phyloP scores from a whole-genome alignment of 345 rosid species.

The Gossypium rotundifolium region DNA sequence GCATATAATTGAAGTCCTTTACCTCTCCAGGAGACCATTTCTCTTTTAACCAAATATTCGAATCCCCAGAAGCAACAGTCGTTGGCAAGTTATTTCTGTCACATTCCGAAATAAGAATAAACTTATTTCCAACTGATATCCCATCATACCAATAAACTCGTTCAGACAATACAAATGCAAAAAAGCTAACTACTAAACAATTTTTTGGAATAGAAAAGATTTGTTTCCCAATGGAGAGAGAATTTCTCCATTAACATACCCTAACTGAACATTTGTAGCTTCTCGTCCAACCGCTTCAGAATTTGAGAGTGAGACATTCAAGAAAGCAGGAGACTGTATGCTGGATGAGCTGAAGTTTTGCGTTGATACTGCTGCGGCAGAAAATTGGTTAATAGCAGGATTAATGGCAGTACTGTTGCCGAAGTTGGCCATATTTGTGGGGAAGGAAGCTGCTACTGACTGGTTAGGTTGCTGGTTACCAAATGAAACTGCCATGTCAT shows the following conservation, averaged over 20 bases:
- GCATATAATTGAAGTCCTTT: constrained; percentile 4
- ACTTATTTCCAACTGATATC: neutral
- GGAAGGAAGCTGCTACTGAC: constrained; percentile 16
- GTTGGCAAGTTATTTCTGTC: constrained; percentile 38
- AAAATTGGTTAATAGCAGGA: constrained; percentile 17
- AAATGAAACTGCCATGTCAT: constrained; percentile 19
- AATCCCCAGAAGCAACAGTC: constrained; percentile 37
- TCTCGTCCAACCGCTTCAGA: constrained; percentile 20
- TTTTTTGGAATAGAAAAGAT: neutral
- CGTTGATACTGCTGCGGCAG: constrained; percentile 18
- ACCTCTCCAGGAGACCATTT: constrained; percentile 89
- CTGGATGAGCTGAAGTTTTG: constrained; percentile 17
- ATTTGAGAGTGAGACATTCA: constrained; percentile 13
- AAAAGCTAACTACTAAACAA: neutral
- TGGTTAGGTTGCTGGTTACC: constrained; percentile 25
- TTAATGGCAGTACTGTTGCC: constrained; percentile 15
- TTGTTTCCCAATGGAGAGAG: neutral
- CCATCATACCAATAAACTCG: neutral
- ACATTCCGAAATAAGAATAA: neutral
- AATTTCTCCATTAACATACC: constrained; percentile 25
- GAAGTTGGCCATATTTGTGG: constrained; percentile 18
- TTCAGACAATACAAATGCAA: neutral
- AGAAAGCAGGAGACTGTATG: constrained; percentile 10
- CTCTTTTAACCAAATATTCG: constrained; percentile 66
- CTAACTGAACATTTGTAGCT: constrained; percentile 13